A percentile compares a stretch with the other conserved stretches of the same genome.
These are phyloP conservation scores for Bauhinia variegata DNA, from an alignment of 306 rosid genomes.

Conservation along the genomic window DNA sequence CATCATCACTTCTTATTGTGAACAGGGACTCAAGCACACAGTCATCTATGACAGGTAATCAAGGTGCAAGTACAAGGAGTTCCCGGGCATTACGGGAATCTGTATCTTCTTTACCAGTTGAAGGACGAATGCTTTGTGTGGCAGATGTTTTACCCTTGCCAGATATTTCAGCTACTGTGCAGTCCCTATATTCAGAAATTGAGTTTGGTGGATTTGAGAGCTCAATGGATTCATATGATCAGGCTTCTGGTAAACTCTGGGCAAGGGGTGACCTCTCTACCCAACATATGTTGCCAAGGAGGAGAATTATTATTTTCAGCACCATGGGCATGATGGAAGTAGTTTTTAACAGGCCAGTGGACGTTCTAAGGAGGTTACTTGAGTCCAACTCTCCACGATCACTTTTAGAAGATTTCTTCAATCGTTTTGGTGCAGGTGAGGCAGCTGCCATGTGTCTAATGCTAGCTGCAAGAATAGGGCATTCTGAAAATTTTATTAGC, in stretches of 20 bases:
- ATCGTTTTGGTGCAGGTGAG: conserved; percentile 95
- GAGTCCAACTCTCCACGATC: conserved; percentile 87
- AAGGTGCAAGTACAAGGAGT: conserved; percentile 68
- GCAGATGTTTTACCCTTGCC: conserved; percentile 90
- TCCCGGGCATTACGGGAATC: conserved; percentile 86
- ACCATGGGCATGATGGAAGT: conserved; percentile 98
- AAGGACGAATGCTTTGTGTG: conserved; percentile 95
- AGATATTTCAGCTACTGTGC: conserved; percentile 72
- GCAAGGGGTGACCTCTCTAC: conserved; percentile 95
- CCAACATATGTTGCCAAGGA: conserved; percentile 93
- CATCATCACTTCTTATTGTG: conserved; percentile 87
- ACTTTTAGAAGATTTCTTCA: conserved; percentile 90
- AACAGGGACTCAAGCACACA: conserved; percentile 78
- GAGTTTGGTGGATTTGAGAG: conserved; percentile 79
- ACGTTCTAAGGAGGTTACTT: conserved; percentile 78
- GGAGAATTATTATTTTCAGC: conserved; percentile 87
- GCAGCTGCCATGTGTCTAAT: conserved; percentile 97
- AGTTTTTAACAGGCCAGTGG: conserved; percentile 93
- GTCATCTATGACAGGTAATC: conserved; percentile 58
- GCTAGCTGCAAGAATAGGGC: conserved; percentile 83
- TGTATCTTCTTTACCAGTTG: conserved; percentile 86
- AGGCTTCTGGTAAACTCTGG: conserved; percentile 83
- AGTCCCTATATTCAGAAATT: conserved; percentile 84
- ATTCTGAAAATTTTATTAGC: conserved; percentile 78
- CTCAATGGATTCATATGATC: conserved; percentile 70